Evolutionary conservation across 345 rosid genomes (phyloP), one percentile per base, ranked within the genome.

Genomic region (Gossypium australe): DNA sequence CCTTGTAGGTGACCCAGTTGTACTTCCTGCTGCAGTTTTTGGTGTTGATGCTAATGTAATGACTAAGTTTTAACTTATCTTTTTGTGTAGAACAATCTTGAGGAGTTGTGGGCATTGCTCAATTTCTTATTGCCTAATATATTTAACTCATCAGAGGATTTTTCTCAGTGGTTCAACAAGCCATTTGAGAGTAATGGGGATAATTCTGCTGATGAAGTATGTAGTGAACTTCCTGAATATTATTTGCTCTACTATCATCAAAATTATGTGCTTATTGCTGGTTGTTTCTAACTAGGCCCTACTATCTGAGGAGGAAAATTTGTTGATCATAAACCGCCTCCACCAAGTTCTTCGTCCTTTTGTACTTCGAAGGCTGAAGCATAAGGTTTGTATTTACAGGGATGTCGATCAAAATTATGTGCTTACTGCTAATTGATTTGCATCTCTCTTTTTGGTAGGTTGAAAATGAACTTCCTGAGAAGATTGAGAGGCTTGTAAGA

Each of bases 331-430:
- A 68, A 93, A 93, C 66, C 98, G 98, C 67, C 91, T 93, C 74
- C 98, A 93, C 74, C 98, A 93, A 89, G 98, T 93, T 80, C 95
- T 93, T 78, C 84, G 98, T 67, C 98, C 98, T 78, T 93, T 93
- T 82, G 97, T 93, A 49, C 91, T 93, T 59, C 92, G 98, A 57
- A 85, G 98, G 82, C 84, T 93, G 79, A 93, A 93, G 84, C 98
- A 93, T 78, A 93, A 93, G 95, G 98, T 93, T n/a, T 63, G 70
- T 65, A 75, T 53, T 56, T 25, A 71, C 59, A 16, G 8, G 24
- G 45, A 73, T 74, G 25, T 72, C 29, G 38, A 34, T 34, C 7
- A 34, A 34, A 34, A 34, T 34, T 34, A 34, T 34, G 41, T 34
- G 41, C 41, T 34, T 34, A 34, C 7, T 34, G 34, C 34, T 73